Percentiles rank a stretch among this genome's conserved stretches.
These are phyloP conservation scores for Coleophoma crateriformis DNA, from an alignment of 2,329 filamentous ascomycete genomes.

Conservation along the genomic window DNA sequence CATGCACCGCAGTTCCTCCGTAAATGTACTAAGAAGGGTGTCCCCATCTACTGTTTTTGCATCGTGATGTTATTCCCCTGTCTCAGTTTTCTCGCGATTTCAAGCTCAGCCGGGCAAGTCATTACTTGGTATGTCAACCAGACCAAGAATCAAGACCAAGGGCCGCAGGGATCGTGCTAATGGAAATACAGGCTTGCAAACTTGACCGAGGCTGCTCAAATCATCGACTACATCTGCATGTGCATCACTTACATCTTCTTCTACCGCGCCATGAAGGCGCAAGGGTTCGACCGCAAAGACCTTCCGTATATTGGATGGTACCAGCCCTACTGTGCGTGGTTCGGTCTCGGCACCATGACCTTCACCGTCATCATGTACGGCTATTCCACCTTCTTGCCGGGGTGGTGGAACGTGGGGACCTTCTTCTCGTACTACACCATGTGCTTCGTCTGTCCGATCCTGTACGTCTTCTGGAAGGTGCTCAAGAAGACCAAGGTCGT, in stretches of 20 bases:
- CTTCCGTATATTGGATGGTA: constrained; percentile 49
- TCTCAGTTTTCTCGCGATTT: constrained; percentile 45
- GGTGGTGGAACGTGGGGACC: constrained; percentile 57
- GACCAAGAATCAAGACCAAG: not conserved
- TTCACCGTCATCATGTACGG: constrained; percentile 56
- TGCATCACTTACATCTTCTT: constrained; percentile 51
- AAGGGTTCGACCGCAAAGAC: constrained; percentile 45
- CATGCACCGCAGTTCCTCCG: constrained; percentile 36
- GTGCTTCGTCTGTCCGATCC: constrained; percentile 56
- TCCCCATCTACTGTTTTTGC: constrained; percentile 52
- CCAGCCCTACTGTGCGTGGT: constrained; percentile 54
- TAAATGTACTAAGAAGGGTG: constrained; percentile 54
- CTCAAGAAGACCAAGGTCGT: constrained; percentile 49
- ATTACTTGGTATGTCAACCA: constrained; percentile 2
- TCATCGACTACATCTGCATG: constrained; percentile 52
- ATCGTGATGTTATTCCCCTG: constrained; percentile 48
- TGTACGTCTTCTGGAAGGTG: constrained; percentile 63
- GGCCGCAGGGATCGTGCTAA: not conserved
- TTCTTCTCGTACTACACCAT: constrained; percentile 70
- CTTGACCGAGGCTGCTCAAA: constrained; percentile 1
- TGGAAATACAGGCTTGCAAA: constrained; percentile 33
- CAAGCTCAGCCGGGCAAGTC: not conserved
- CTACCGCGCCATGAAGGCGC: constrained; percentile 45
- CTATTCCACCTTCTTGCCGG: constrained; percentile 53
- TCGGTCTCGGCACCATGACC: constrained; percentile 48